Conservation (phyloP, 2,329 filamentous ascomycete genomes). For the Pseudocercospora cruenta region DNA sequence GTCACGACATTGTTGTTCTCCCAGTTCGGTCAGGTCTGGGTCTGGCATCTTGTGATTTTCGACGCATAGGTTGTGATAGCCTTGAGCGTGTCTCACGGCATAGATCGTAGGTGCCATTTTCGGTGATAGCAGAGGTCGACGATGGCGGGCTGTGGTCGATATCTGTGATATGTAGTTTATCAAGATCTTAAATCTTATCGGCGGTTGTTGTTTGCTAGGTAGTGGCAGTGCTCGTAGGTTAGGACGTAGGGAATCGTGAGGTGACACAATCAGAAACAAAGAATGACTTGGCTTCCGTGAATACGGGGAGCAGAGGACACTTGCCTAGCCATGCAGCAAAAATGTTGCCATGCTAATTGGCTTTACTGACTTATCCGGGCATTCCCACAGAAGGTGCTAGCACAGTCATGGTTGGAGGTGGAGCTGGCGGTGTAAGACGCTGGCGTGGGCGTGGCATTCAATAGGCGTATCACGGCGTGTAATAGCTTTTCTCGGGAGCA, state of each 20-base stretch:
- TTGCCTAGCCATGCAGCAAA: background rate
- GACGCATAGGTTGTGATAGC: conserved; percentile 75
- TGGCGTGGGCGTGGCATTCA: background rate
- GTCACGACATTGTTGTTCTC: conserved; percentile 70
- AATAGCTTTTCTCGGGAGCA: background rate
- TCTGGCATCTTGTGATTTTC: conserved; percentile 76
- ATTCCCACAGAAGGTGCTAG: conserved; percentile 1
- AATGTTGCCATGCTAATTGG: background rate
- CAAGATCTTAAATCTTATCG: background rate
- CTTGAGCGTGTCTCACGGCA: conserved; percentile 72
- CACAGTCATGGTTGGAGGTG: background rate
- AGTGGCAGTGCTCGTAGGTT: background rate
- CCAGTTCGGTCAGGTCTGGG: conserved; percentile 75
- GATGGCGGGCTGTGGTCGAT: background rate
- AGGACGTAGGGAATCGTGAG: background rate
- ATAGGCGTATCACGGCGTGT: background rate
- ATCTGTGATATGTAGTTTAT: background rate
- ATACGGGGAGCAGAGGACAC: conserved; percentile 2
- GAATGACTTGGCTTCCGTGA: background rate
- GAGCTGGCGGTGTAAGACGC: background rate
- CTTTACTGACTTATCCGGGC: background rate
- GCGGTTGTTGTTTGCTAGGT: background rate
- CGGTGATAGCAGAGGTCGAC: background rate
- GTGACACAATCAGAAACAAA: conserved; percentile 5
- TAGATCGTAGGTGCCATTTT: conserved; percentile 54